Percentiles rank a stretch among this genome's conserved stretches.
Conservation (phyloP, 192 early-diverging fungal genomes). For the Backusella circina region DNA sequence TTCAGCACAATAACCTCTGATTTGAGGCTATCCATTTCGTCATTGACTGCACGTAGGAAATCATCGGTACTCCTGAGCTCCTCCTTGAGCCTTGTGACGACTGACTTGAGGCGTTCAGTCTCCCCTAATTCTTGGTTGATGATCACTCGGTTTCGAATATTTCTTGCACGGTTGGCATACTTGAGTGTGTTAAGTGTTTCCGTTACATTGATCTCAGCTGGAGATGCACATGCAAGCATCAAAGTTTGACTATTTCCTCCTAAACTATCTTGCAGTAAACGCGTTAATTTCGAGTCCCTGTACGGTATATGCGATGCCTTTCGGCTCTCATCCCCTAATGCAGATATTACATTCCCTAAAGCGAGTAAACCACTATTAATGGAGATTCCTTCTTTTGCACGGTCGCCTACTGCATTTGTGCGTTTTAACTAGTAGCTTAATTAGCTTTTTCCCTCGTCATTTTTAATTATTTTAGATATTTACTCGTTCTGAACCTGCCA, state of each 20-base stretch:
- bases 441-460: not conserved
- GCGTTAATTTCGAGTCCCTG: constrained; percentile 94
- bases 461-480: not conserved
- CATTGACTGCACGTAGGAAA: constrained; percentile 20
- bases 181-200: constrained; percentile 95
- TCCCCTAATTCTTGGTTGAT: constrained; percentile 41
- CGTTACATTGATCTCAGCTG: constrained; percentile 74
- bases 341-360: constrained; percentile 96
- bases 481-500: constrained; percentile 93
- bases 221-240: constrained; percentile 91
- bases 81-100: constrained; percentile 10
- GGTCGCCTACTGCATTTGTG: constrained; percentile 88
- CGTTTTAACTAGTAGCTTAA: constrained; percentile 62
- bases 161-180: constrained; percentile 93
- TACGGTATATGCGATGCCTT: constrained; percentile 82
- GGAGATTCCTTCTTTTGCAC: constrained; percentile 93
- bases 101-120: constrained; percentile 4
- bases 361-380: constrained; percentile 95
- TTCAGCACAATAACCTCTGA: not conserved
- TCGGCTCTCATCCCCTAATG: constrained; percentile 77
- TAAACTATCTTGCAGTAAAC: constrained; percentile 92
- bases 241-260: constrained; percentile 92
- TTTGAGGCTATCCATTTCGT: constrained; percentile 25
- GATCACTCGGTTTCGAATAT: constrained; percentile 61
- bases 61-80: constrained; percentile 12